phyloP scores from a whole-genome alignment of 2,329 filamentous ascomycete species.

The Pestalotiopsis sp. region DNA sequence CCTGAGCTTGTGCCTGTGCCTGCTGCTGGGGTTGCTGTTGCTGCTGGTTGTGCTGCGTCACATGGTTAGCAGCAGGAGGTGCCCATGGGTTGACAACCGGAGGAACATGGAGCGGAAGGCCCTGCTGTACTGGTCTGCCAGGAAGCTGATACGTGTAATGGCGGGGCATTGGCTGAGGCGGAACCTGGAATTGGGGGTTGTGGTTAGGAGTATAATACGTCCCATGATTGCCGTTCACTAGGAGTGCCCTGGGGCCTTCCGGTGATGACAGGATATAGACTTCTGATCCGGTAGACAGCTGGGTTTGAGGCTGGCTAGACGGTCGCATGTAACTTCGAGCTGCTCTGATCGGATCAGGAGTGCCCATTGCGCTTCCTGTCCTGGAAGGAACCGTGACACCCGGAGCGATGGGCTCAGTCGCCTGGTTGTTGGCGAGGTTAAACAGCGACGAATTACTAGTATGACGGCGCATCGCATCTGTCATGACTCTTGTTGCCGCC shows the following conservation, averaged over 20 bases:
- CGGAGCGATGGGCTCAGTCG: slow-evolving; percentile 39
- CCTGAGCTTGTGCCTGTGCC: slow-evolving; percentile 26
- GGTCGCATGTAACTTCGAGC: slow-evolving; percentile 29
- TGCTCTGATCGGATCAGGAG: slow-evolving; percentile 45
- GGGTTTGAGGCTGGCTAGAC: slow-evolving; percentile 23
- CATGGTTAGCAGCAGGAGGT: slow-evolving; percentile 12
- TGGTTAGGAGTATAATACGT: slow-evolving; percentile 51
- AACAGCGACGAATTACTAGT: slow-evolving; percentile 47
- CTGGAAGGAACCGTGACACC: slow-evolving; percentile 46
- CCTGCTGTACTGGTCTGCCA: not conserved
- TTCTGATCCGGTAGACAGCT: slow-evolving; percentile 38
- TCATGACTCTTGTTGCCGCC: slow-evolving; percentile 41
- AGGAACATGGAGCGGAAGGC: not conserved
- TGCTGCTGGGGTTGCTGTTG: slow-evolving; percentile 8
- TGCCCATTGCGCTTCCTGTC: slow-evolving; percentile 47
- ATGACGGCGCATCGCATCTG: slow-evolving; percentile 54
- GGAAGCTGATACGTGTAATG: not conserved
- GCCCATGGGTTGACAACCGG: not conserved
- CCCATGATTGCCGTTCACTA: slow-evolving; percentile 55
- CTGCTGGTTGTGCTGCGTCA: slow-evolving; percentile 8
- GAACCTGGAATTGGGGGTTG: slow-evolving; percentile 21
- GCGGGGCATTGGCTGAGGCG: not conserved
- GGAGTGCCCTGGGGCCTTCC: slow-evolving; percentile 58
- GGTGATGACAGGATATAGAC: slow-evolving; percentile 66
- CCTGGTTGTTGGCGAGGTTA: slow-evolving; percentile 34